Evolutionary conservation across 2,329 filamentous ascomycete genomes (phyloP), one percentile per base, ranked within the genome.

Genomic region (Fusarium siculi): DNA sequence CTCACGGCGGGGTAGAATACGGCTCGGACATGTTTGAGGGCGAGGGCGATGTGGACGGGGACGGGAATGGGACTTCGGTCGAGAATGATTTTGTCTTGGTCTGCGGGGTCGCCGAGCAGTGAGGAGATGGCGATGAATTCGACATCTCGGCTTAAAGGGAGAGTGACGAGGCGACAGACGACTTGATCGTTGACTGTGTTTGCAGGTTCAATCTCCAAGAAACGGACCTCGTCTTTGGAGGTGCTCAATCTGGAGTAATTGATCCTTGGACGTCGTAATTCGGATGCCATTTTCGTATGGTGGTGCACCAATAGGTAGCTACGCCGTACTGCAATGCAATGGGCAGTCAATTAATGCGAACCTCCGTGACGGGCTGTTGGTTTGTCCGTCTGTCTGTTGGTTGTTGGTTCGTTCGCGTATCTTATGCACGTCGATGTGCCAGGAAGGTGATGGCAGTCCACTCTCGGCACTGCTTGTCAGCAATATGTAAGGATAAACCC

Each of bases 91-190:
- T 60, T 74, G 30, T 82, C 81, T 21, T 77, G 79, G 16, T 73
- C 72, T 46, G 74, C 61, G 15, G 75, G 71, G 46, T 79, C 79
- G 39, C 77, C 80, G 39, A 78, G 74, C 10, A 81, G 69, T 6
- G 80, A 74, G 9, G 80, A 80, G 28, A 81, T 76, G 63, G 75
- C 79, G 67, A 79, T 76, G 49, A 77, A 80, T 43, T 81, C 75
- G 50, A 64, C 63, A 15, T 70, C 56, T 12, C 78, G 68, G 50
- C 63, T 76, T 42, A 82, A 76, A 6, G 71, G 68, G 37, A 77
- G 66, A 28, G 77, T 80, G 32, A 82, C 70, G 32, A 82, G 72
- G 19, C 81, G 81, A 58, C 79, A 82, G n/a, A 78, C 75, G 44
- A 82, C 65, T 14, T 74, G 72, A 30, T 81, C 80, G 30, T 73